Evolutionary conservation across 2,329 filamentous ascomycete species (phyloP), one percentile per base, ranked within the genome.

Genomic region (Arthroderma uncinatum): DNA sequence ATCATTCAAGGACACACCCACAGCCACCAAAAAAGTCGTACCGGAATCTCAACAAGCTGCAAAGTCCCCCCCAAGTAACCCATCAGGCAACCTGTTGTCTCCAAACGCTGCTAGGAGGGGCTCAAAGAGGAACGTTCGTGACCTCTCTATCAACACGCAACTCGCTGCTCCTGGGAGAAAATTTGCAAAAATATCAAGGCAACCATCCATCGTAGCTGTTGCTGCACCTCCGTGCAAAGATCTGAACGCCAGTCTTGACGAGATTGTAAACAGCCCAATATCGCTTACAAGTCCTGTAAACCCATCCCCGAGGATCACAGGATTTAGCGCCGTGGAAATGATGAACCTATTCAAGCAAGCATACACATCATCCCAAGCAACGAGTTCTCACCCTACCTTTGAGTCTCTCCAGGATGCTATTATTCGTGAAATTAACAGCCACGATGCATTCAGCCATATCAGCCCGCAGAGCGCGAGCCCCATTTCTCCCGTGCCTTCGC

Each of bases 381-480:
- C 57, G 7, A 55, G 62, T n/a, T 60, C 67, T 1, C 64, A 70
- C 47, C 68, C 72, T 12, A 72, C 70, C 1, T 72, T 71, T 55
- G 72, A 74, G 59, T 70, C 68, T 4, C 62, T 74, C 12, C 71
- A 74, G 58, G 72, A 74, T 63, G 67, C 71, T 14, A 74, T 74
- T 39, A 64, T 74, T 33, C 70, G 72, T 8, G 72, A 74, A 57
- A 72, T 74, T 54, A 74, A 74, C 56, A 74, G 70, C 2, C 72
- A 74, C 52, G 72, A 74, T 56, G 72, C 72, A 10, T 74, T 74
- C 58, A 68, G 64, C 16, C 58, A 58, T 37, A 53, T 63, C 19
- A 47, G 58, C 23, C 54, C 58, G 8, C 58, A 59, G 12, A 50
- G 39, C 42, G 37, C 34, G 33, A 39, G 40, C 14, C 44, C 34